These are phyloP conservation scores for Ilyonectria destructans DNA, from an alignment of 2,329 filamentous ascomycete genomes.

Conservation along the genomic window DNA sequence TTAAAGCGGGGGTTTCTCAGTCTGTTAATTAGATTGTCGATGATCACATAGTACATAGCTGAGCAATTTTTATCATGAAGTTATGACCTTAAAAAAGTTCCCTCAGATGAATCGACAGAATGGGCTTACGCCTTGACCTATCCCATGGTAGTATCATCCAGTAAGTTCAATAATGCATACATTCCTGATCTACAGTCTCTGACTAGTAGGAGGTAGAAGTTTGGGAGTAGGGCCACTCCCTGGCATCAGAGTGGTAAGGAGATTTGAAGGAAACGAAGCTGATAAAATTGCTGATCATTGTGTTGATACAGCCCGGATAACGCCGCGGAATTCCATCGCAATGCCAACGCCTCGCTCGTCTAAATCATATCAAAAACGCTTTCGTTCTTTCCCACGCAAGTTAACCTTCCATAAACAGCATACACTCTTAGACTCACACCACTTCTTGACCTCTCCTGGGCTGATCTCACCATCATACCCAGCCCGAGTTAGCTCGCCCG, in stretches of 20 bases:
- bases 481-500: conserved; percentile 74
- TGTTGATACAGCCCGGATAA: conserved; percentile 19
- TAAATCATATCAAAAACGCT: conserved; percentile 56
- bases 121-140: background rate
- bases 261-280: conserved; percentile 9
- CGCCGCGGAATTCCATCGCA: conserved; percentile 22
- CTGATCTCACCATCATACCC: conserved; percentile 78
- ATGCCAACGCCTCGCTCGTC: conserved; percentile 37
- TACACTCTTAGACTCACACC: conserved; percentile 91
- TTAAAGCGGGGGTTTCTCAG: background rate
- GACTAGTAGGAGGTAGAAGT: background rate
- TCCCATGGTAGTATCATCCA: background rate
- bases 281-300: conserved; percentile 18
- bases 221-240: background rate
- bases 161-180: background rate
- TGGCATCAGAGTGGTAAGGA: background rate
- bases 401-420: conserved; percentile 84
- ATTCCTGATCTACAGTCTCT: background rate
- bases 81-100: conserved; percentile 2
- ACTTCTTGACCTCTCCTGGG: conserved; percentile 81
- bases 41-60: background rate
- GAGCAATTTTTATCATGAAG: conserved; percentile 10
- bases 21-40: conserved; percentile 9
- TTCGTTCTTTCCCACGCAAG: conserved; percentile 67
- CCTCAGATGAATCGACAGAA: background rate